These are phyloP conservation scores for Singerocomus rubriflavus DNA, from an alignment of 1,284 basidiomycete species.

Conservation along the genomic window DNA sequence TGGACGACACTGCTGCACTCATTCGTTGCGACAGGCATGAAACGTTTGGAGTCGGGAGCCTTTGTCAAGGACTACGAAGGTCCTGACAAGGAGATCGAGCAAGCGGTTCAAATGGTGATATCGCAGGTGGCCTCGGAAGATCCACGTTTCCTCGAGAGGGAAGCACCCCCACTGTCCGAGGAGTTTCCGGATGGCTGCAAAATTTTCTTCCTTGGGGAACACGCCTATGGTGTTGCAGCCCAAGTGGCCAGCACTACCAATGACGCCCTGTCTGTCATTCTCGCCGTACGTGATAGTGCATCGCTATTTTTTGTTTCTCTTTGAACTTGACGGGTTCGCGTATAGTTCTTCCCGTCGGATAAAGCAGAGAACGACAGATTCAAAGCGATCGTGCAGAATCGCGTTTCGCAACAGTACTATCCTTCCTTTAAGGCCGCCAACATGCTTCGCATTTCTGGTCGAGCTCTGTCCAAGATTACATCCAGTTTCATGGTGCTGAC, in stretches of 20 bases:
- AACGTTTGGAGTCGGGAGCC: slow-evolving; percentile 84
- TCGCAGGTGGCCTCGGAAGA: slow-evolving; percentile 82
- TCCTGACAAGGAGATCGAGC: slow-evolving; percentile 76
- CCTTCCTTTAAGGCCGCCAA: slow-evolving; percentile 75
- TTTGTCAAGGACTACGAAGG: slow-evolving; percentile 94
- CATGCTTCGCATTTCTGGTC: slow-evolving; percentile 65
- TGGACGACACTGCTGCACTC: not conserved
- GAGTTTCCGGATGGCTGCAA: slow-evolving; percentile 91
- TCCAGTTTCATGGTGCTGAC: slow-evolving; percentile 88
- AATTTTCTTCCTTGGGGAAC: slow-evolving; percentile 93
- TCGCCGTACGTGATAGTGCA: slow-evolving; percentile 60
- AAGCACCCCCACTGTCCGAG: slow-evolving; percentile 76
- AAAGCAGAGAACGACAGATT: slow-evolving; percentile 77
- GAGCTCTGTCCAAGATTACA: slow-evolving; percentile 86
- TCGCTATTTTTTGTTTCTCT: not conserved
- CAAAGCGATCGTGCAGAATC: slow-evolving; percentile 58
- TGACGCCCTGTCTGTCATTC: slow-evolving; percentile 68
- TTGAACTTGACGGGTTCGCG: slow-evolving; percentile 5
- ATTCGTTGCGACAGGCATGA: slow-evolving; percentile 60
- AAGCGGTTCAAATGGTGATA: slow-evolving; percentile 84
- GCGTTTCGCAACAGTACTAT: slow-evolving; percentile 61
- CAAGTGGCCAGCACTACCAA: slow-evolving; percentile 76
- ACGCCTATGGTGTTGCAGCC: slow-evolving; percentile 93
- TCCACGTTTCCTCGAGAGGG: slow-evolving; percentile 81
- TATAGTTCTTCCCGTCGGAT: slow-evolving; percentile 84